Evolutionary conservation across 2,329 filamentous ascomycete species (phyloP), one percentile per base, ranked within the genome.

Genomic region (Colletotrichum tanaceti): DNA sequence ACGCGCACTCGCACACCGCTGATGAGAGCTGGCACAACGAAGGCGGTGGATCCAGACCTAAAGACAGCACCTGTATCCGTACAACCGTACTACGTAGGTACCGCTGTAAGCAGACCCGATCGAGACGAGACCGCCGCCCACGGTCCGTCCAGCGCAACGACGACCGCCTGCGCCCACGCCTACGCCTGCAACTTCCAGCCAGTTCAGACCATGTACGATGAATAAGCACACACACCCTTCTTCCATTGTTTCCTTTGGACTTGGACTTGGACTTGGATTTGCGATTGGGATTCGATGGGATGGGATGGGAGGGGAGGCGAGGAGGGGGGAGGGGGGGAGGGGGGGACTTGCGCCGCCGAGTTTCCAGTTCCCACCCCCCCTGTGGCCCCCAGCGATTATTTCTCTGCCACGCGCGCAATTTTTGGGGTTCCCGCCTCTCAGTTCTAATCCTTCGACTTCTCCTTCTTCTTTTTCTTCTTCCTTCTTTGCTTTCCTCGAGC

Each of bases 1-100:
- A 35, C 32, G 10, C 32, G 7, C 41, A 53, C 35, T 50, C 41
- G 58, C 65, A 65, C 62, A 69, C 66, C 66, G 66, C 66, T 57
- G 66, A 50, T 68, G 66, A 68, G 62, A 68, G 53, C 62, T 65
- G 57, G 66, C 58, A 41, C 58, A 39, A 50, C 44, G 35, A 35
- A 63, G 22, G 58, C 46, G 38, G 62, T 47, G 62, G 46, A 58
- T 41, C 20, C 28, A 14, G n/a, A 54, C 49, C 49, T n/a, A 41
- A 62, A 41, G 20, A 20, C 46, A 35, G 32, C 10, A 35, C 32
- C 32, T 35, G 32, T 35, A 24, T 24, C 24, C 24, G 24, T n/a
- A n/a, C n/a, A n/a, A n/a, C n/a, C n/a, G n/a, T n/a, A n/a, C n/a
- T n/a, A n/a, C n/a, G n/a, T 24, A 35, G 32, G 32, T 35, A 35